Conservation (phyloP, 176 grass and related monocot genomes). For the Phoenix roebelenii region DNA sequence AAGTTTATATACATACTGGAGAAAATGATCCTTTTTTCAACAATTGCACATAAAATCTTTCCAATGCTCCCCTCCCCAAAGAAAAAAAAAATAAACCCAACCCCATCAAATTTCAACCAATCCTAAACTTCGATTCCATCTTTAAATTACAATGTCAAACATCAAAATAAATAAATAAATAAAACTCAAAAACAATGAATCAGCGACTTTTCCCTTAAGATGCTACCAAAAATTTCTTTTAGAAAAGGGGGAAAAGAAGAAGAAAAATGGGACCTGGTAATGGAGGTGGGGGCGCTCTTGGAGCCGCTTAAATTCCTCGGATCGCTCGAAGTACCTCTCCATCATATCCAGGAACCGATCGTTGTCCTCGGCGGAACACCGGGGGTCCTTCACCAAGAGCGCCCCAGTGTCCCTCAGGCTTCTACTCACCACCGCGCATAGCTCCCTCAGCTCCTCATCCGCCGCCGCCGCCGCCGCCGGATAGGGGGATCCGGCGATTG, state of each 20-base stretch:
- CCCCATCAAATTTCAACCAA: background rate
- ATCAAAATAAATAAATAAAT: no score
- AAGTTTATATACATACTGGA: no score
- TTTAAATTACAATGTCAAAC: background rate
- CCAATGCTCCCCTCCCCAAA: no score
- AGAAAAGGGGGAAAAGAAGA: background rate
- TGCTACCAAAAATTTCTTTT: no score
- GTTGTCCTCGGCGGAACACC: constrained; percentile 82
- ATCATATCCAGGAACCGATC: constrained; percentile 90
- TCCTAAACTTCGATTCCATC: background rate
- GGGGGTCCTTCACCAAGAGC: constrained; percentile 86
- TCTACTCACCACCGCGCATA: constrained; percentile 70
- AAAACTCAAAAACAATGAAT: background rate
- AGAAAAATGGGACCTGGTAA: constrained; percentile 48
- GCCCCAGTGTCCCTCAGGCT: constrained; percentile 81
- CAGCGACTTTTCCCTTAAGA: background rate
- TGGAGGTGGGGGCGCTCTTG: constrained; percentile 87
- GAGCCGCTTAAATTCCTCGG: constrained; percentile 73
- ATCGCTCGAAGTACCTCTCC: constrained; percentile 78
- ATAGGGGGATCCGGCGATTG: background rate
- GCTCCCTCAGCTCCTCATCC: constrained; percentile 33
- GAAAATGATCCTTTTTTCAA: no score
- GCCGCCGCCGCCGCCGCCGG: background rate
- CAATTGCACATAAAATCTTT: no score
- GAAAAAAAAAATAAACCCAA: no score